Evolutionary conservation across 1,284 basidiomycete species (phyloP), one percentile per base, ranked within the genome.

Genomic region (Tilletia caries): DNA sequence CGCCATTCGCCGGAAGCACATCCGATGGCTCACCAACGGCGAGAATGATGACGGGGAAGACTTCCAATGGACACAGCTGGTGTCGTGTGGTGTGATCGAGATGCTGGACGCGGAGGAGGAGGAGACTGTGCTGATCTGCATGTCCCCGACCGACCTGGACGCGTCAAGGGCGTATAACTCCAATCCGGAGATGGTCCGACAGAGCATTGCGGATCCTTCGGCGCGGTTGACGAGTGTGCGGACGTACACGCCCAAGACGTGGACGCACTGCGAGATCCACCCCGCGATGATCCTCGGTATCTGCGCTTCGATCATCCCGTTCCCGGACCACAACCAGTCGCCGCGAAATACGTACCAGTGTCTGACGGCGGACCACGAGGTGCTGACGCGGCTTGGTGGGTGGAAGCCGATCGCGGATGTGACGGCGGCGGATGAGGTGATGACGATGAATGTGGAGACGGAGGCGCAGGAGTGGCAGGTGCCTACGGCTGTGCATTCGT

Each of bases 281-380:
- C 95, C 95, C 0, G 93, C 92, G 79, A 98, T 98, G 96, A 98
- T 98, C 75, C 87, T 98, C 66, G 95, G 95, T 75, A 94, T 98
- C 70, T 98, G 95, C 83, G 95, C 95, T 5, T 93, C 92, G 85
- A 98, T 98, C 83, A 95, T 99, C 84, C 95, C 95, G 3, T 98
- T 98, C 91, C 95, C 95, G 20, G 95, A 99, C 85, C 96, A 98
- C 85, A 99, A 99, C 82, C 95, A 98, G 91, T 96, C 93, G 68
- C 95, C 95, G 73, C 93, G 95, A 89, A 99, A 99, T 82, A 98
- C 95, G 3, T 98, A 98, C 58, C 73, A 75, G 65, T 67, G 52
- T 18, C n/a, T 68, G n/a, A 67, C 37, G 15, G 52, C 65, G 46
- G 70, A 70, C n/a, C 70, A 70, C 43, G 70, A 70, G 48, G 70